Conservation (phyloP, 176 grass and related monocot species). For the Secale cereale region DNA sequence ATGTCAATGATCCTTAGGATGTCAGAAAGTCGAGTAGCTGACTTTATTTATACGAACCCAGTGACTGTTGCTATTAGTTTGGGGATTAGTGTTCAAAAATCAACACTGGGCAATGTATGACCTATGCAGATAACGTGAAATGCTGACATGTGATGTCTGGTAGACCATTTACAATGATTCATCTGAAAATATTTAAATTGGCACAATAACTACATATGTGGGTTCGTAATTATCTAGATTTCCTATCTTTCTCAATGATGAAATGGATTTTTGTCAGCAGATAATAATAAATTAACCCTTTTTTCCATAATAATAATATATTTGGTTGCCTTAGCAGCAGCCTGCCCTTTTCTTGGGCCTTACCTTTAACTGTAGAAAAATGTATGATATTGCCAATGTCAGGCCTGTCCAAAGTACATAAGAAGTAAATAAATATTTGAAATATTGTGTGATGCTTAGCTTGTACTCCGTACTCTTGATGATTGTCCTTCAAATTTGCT, state of each 20-base stretch:
- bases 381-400: neutral
- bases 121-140: neutral
- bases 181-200: neutral
- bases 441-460: neutral
- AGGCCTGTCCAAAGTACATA: neutral
- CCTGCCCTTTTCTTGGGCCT: neutral
- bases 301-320: neutral
- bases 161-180: neutral
- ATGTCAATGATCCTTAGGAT: neutral
- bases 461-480: conserved; percentile 7
- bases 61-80: neutral
- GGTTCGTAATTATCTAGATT: neutral
- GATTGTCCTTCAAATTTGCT: neutral
- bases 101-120: neutral
- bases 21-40: neutral
- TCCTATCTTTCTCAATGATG: neutral
- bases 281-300: neutral
- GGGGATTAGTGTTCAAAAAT: neutral
- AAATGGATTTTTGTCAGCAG: neutral
- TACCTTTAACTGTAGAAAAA: neutral
- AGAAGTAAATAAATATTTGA: neutral
- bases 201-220: conserved; percentile 3
- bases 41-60: neutral
- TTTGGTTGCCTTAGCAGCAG: neutral
- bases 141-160: neutral